Conservation (phyloP, 176 grass and related monocot species). For the Musa acuminata region DNA sequence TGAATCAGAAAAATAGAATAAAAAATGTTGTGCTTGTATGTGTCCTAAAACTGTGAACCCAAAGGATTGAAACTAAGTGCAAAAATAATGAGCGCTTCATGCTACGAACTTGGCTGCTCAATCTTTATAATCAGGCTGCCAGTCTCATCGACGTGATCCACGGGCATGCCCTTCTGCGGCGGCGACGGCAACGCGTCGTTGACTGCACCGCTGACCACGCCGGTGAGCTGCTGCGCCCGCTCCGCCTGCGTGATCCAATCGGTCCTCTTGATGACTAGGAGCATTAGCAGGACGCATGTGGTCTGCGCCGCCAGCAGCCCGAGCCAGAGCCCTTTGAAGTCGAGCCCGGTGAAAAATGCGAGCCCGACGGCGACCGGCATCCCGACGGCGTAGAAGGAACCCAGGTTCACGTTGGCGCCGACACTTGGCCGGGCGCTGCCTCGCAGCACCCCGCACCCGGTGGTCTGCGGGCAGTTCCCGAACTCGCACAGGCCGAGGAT, state of each 20-base stretch:
- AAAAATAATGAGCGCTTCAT: neutral
- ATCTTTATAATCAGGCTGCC: neutral
- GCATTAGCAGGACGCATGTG: slow-evolving; percentile 2
- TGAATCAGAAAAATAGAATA: no score
- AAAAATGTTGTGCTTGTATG: neutral
- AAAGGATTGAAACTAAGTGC: neutral
- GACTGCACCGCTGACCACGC: neutral
- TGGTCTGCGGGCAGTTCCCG: slow-evolving; percentile 13
- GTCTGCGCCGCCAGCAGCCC: slow-evolving; percentile 8
- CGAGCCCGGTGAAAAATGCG: slow-evolving; percentile 7
- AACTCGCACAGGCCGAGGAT: slow-evolving; percentile 8
- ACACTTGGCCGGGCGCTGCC: slow-evolving; percentile 8
- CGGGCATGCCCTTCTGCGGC: neutral
- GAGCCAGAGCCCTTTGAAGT: slow-evolving; percentile 13
- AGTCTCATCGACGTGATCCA: neutral
- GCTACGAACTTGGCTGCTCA: neutral
- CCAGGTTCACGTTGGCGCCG: slow-evolving; percentile 12
- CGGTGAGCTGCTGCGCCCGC: slow-evolving; percentile 18
- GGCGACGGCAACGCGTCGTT: neutral
- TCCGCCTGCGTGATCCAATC: slow-evolving; percentile 10
- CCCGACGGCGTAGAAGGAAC: slow-evolving; percentile 7
- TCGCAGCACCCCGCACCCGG: slow-evolving; percentile 8
- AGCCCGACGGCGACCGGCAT: slow-evolving; percentile 9
- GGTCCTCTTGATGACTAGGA: neutral
- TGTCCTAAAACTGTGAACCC: neutral